These are phyloP conservation scores for Cercospora sp. DNA, from an alignment of 2,329 filamentous ascomycete species.

Conservation along the genomic window DNA sequence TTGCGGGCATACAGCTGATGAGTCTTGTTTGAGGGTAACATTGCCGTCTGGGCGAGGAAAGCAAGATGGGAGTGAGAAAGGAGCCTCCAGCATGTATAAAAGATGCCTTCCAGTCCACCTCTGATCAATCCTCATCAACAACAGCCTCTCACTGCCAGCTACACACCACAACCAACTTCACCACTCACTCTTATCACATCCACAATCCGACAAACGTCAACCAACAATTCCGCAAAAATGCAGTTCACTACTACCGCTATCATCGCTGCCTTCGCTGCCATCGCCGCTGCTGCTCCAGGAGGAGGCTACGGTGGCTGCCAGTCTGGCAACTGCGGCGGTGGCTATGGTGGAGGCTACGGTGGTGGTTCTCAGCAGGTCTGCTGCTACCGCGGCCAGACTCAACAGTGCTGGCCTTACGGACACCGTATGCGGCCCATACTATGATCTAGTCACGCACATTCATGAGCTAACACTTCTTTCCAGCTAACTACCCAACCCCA, in stretches of 20 bases:
- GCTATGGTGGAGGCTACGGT: neutral
- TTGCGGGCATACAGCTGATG: neutral
- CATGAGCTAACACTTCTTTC: too few relatives aligned
- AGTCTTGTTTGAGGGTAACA: neutral
- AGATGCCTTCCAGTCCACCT: neutral
- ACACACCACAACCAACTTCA: neutral
- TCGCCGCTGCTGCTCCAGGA: constrained; percentile 11
- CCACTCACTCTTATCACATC: neutral
- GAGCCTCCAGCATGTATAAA: neutral
- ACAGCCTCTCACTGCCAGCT: neutral
- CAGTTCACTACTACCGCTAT: constrained; percentile 14
- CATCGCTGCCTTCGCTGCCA: constrained; percentile 4
- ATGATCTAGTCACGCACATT: too few relatives aligned
- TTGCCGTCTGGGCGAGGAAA: neutral
- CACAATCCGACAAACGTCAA: neutral
- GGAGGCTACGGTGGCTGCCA: neutral
- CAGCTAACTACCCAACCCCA: too few relatives aligned
- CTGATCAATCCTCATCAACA: neutral
- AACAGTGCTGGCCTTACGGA: too few relatives aligned
- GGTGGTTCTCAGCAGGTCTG: too few relatives aligned
- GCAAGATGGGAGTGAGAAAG: neutral
- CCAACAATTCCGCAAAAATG: constrained; percentile 9
- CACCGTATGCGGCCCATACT: too few relatives aligned
- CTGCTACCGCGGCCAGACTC: too few relatives aligned
- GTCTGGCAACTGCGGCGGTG: neutral